These are phyloP conservation scores for Phaeosphaeriaceae sp. DNA, from an alignment of 2,329 filamentous ascomycete species.

Conservation along the genomic window DNA sequence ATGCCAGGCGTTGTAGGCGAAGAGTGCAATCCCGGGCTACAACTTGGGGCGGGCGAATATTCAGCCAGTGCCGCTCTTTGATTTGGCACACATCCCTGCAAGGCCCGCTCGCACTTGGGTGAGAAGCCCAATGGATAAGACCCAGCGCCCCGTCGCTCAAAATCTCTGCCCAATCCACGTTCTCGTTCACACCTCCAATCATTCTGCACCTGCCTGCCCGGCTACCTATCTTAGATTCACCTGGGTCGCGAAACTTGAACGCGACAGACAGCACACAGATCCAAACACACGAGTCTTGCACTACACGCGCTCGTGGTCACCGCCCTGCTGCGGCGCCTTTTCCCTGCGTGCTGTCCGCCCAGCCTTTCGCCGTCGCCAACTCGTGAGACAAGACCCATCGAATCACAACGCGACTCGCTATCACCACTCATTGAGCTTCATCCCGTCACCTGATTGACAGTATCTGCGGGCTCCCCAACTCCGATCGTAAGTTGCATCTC, in stretches of 20 bases:
- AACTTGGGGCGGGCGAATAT: background rate
- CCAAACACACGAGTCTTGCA: constrained; percentile 35
- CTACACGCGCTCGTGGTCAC: constrained; percentile 32
- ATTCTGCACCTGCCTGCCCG: constrained; percentile 31
- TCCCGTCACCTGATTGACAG: constrained; percentile 45
- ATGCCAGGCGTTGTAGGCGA: background rate
- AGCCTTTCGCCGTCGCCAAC: constrained; percentile 17
- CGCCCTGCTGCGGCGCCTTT: constrained; percentile 19
- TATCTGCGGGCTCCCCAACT: constrained; percentile 35
- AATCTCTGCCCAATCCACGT: constrained; percentile 32
- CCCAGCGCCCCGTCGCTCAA: constrained; percentile 29
- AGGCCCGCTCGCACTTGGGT: constrained; percentile 14
- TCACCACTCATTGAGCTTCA: constrained; percentile 23
- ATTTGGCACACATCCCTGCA: constrained; percentile 29
- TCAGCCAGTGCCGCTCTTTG: constrained; percentile 15
- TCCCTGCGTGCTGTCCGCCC: constrained; percentile 23
- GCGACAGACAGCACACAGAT: constrained; percentile 9
- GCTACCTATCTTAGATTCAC: constrained; percentile 10
- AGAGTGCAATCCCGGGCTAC: background rate
- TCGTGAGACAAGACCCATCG: constrained; percentile 29
- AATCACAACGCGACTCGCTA: constrained; percentile 32
- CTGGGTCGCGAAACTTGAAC: constrained; percentile 16
- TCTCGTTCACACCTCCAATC: constrained; percentile 37
- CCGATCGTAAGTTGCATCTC: constrained; percentile 44
- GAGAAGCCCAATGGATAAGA: constrained; percentile 18